Percentiles rank a stretch among this genome's conserved stretches.
Conservation (phyloP, 148 eudicot genomes). For the Euryodendron excelsum region DNA sequence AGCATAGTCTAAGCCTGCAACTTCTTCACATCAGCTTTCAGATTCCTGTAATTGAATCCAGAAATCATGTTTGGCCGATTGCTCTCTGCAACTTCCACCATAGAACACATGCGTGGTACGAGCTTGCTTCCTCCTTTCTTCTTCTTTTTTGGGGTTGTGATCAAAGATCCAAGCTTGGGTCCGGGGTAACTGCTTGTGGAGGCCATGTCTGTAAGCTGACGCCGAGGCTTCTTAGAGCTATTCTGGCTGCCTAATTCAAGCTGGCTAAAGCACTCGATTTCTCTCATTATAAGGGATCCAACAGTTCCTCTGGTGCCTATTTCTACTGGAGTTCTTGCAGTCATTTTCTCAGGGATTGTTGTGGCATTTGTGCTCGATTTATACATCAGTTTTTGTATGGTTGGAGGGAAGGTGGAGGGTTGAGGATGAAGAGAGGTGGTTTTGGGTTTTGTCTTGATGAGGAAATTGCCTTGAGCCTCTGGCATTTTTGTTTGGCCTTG, state of each 20-base stretch:
- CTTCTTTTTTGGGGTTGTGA: slow-evolving; percentile 33
- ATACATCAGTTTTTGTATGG: slow-evolving; percentile 1
- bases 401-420: slow-evolving; percentile 16
- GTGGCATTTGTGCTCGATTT: slow-evolving; percentile 31
- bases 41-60: slow-evolving; percentile 36
- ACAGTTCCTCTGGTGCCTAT: slow-evolving; percentile 63
- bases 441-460: slow-evolving; percentile 11
- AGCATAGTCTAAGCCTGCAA: slow-evolving; percentile 40
- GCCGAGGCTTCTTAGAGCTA: slow-evolving; percentile 3
- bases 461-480: slow-evolving; percentile 7
- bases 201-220: slow-evolving; percentile 9
- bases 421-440: slow-evolving; percentile 20
- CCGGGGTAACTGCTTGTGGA: slow-evolving; percentile 21
- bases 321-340: slow-evolving; percentile 37
- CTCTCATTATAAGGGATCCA: slow-evolving; percentile 56
- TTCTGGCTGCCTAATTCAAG: slow-evolving; percentile 28
- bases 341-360: slow-evolving; percentile 21
- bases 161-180: slow-evolving; percentile 21
- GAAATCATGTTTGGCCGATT: slow-evolving; percentile 25
- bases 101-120: slow-evolving; percentile 54
- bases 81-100: slow-evolving; percentile 48
- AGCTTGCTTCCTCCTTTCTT: slow-evolving; percentile 40
- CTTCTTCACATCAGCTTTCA: slow-evolving; percentile 39
- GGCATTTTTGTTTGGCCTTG: slow-evolving; percentile 12
- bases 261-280: slow-evolving; percentile 49